Evolutionary conservation across 2,329 filamentous ascomycete genomes (phyloP).

Genomic region (Mycosphaerella arachidis): DNA sequence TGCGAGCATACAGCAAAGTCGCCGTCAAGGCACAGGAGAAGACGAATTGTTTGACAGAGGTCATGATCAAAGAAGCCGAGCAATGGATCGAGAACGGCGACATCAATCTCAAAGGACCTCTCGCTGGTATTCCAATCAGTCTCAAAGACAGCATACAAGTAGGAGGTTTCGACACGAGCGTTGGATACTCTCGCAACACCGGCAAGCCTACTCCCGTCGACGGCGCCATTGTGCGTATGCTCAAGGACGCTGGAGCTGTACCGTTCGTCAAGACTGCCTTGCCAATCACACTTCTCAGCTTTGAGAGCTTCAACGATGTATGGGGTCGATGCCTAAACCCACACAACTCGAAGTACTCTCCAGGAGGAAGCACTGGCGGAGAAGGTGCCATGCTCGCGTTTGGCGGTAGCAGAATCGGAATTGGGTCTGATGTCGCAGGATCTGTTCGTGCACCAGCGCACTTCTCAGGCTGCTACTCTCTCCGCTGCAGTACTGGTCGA

Average conservation of each 20-base stretch:
- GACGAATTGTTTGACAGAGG: constrained; percentile 86
- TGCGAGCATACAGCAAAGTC: constrained; percentile 83
- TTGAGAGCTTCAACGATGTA: constrained; percentile 73
- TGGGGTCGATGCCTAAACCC: constrained; percentile 84
- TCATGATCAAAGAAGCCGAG: constrained; percentile 75
- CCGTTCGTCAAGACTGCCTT: constrained; percentile 92
- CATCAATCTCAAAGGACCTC: constrained; percentile 70
- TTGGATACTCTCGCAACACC: constrained; percentile 72
- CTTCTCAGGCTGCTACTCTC: constrained; percentile 81
- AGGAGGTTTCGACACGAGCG: constrained; percentile 74
- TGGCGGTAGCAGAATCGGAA: constrained; percentile 76
- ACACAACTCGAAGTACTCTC: constrained; percentile 76
- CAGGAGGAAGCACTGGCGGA: constrained; percentile 82
- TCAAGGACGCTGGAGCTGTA: constrained; percentile 82
- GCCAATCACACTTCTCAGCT: constrained; percentile 79
- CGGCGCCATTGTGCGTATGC: constrained; percentile 66
- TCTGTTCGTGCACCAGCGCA: constrained; percentile 83
- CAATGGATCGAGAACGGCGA: constrained; percentile 57
- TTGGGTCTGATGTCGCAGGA: constrained; percentile 87
- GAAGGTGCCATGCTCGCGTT: constrained; percentile 78
- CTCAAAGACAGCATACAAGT: constrained; percentile 75
- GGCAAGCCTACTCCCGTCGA: constrained; percentile 64
- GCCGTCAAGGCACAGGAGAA: constrained; percentile 76
- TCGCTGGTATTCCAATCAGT: constrained; percentile 82
- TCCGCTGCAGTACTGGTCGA: constrained; percentile 81